phyloP scores from a whole-genome alignment of 495 filamentous ascomycete genomes.

The Monascus purpureus region DNA sequence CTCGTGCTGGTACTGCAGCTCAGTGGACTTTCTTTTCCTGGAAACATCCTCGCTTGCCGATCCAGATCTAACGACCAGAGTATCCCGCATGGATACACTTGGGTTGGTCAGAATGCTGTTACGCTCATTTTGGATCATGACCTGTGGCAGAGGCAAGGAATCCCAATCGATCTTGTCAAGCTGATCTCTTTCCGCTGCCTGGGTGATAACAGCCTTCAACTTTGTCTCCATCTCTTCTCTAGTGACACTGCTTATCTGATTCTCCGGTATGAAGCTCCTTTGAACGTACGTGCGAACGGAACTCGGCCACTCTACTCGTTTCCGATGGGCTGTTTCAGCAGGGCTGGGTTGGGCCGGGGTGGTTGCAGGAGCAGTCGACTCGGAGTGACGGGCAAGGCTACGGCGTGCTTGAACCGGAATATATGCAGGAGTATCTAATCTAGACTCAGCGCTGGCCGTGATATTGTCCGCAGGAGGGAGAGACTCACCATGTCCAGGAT shows the following conservation, averaged over 20 bases:
- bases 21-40: constrained; percentile 74
- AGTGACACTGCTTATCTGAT: constrained; percentile 48
- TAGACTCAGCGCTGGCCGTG: not conserved
- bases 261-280: constrained; percentile 62
- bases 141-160: constrained; percentile 69
- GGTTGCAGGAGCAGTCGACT: constrained; percentile 10
- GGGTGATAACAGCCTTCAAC: constrained; percentile 71
- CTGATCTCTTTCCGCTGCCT: constrained; percentile 53
- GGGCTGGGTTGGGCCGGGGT: constrained; percentile 13
- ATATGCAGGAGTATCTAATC: constrained; percentile 31
- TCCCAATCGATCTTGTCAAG: constrained; percentile 72
- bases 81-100: constrained; percentile 22
- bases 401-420: constrained; percentile 37
- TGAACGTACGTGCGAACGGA: constrained; percentile 72
- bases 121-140: constrained; percentile 67
- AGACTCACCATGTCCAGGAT: constrained; percentile 21
- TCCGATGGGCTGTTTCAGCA: constrained; percentile 13
- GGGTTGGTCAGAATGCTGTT: constrained; percentile 27
- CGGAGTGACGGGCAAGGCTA: constrained; percentile 21
- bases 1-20: constrained; percentile 26
- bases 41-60: constrained; percentile 11
- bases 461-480: not conserved
- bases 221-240: constrained; percentile 65
- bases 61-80: constrained; percentile 4
- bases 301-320: constrained; percentile 55